phyloP scores from a whole-genome alignment of 2,329 filamentous ascomycete genomes.

The Penicillium decumbens region DNA sequence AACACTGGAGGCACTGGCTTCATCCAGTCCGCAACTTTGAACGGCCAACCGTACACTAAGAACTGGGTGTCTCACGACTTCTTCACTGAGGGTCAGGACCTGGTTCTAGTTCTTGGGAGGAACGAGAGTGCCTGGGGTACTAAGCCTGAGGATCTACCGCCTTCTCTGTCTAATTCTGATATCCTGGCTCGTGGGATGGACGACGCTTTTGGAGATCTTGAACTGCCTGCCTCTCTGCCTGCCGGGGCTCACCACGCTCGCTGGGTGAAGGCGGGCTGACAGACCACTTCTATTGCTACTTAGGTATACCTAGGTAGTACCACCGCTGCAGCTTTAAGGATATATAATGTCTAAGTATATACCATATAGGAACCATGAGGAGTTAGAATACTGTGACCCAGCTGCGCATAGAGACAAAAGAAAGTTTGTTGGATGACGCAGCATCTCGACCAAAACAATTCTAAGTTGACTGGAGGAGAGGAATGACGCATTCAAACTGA shows the following conservation, averaged over 20 bases:
- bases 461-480: too few species aligned
- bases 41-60: conserved; percentile 56
- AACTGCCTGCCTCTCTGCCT: neutral
- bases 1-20: conserved; percentile 54
- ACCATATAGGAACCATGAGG: too few species aligned
- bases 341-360: too few species aligned
- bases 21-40: conserved; percentile 62
- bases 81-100: conserved; percentile 59
- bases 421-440: too few species aligned
- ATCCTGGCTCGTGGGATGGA: neutral
- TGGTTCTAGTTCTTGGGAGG: conserved; percentile 59
- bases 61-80: conserved; percentile 67
- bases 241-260: conserved; percentile 2
- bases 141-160: conserved; percentile 55
- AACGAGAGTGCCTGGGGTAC: conserved; percentile 65
- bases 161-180: conserved; percentile 42
- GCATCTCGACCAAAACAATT: too few species aligned
- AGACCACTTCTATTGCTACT: neutral
- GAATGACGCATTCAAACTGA: too few species aligned
- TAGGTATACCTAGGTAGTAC: too few species aligned
- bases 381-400: too few species aligned
- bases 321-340: too few species aligned
- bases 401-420: too few species aligned
- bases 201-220: neutral
- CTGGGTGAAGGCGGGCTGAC: neutral